Percentiles rank a stretch among this genome's conserved stretches.
Conservation (phyloP, 768 basidiomycete genomes). For the Boletus rubroflammeus region DNA sequence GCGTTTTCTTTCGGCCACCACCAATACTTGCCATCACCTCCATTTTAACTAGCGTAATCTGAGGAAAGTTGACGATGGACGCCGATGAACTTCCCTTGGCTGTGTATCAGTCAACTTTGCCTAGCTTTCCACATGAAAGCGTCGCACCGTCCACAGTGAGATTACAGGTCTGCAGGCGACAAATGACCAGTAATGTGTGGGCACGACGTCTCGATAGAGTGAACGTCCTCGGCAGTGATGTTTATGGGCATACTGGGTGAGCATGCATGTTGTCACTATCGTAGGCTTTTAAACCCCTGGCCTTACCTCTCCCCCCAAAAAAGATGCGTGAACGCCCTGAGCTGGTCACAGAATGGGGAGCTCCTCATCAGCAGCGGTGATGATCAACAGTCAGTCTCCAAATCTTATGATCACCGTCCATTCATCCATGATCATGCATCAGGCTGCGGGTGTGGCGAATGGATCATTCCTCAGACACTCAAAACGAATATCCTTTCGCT, state of each 20-base stretch:
- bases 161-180: conserved; percentile 22
- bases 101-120: conserved; percentile 2
- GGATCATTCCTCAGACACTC: conserved; percentile 37
- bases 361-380: conserved; percentile 69
- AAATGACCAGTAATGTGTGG: conserved; percentile 24
- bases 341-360: conserved; percentile 66
- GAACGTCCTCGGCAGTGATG: conserved; percentile 63
- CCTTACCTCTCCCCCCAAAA: neutral
- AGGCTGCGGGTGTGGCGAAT: conserved; percentile 81
- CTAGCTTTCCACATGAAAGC: conserved; percentile 1
- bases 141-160: conserved; percentile 22
- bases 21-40: neutral
- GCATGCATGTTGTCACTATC: conserved; percentile 13
- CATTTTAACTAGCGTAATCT: neutral
- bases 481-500: conserved; percentile 57
- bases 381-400: conserved; percentile 54
- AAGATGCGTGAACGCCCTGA: conserved; percentile 76
- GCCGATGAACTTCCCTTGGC: neutral
- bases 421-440: conserved; percentile 2
- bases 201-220: conserved; percentile 54
- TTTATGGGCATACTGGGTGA: conserved; percentile 68
- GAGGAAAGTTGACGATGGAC: conserved; percentile 12
- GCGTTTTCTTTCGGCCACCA: neutral
- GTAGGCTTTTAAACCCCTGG: neutral
- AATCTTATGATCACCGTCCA: neutral